These are phyloP conservation scores for Carex cristatella DNA, from an alignment of 176 grass and related monocot genomes.

Conservation along the genomic window DNA sequence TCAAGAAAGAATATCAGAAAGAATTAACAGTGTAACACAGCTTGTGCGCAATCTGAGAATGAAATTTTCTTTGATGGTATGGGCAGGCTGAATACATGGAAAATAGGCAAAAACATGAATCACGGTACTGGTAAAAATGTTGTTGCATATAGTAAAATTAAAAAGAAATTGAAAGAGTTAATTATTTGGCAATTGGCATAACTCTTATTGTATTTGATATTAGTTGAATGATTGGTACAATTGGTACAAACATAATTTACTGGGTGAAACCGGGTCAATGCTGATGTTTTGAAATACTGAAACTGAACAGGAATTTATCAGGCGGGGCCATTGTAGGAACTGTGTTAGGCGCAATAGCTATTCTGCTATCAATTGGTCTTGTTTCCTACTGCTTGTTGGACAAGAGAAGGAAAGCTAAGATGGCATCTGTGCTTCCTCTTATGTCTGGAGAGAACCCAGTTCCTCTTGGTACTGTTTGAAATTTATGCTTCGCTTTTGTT, in stretches of 20 bases:
- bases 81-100: background rate
- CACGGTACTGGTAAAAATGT: background rate
- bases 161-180: background rate
- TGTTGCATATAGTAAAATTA: background rate
- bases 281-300: background rate
- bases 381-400: slow-evolving; percentile 29
- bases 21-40: background rate
- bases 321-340: slow-evolving; percentile 55
- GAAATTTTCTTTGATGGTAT: background rate
- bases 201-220: too few relatives aligned
- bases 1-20: background rate
- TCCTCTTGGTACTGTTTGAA: slow-evolving; percentile 33
- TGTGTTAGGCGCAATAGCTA: slow-evolving; percentile 35
- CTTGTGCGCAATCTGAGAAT: background rate
- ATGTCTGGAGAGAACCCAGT: slow-evolving; percentile 40
- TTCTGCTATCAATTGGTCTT: slow-evolving; percentile 29
- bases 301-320: slow-evolving; percentile 28
- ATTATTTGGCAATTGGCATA: too few relatives aligned
- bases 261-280: background rate
- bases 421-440: slow-evolving; percentile 31
- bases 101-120: background rate
- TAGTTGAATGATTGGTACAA: background rate
- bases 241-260: background rate
- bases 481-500: background rate
- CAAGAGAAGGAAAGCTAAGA: slow-evolving; percentile 60